Evolutionary conservation across 2,329 filamentous ascomycete species (phyloP).

Genomic region (Fusarium graminum): DNA sequence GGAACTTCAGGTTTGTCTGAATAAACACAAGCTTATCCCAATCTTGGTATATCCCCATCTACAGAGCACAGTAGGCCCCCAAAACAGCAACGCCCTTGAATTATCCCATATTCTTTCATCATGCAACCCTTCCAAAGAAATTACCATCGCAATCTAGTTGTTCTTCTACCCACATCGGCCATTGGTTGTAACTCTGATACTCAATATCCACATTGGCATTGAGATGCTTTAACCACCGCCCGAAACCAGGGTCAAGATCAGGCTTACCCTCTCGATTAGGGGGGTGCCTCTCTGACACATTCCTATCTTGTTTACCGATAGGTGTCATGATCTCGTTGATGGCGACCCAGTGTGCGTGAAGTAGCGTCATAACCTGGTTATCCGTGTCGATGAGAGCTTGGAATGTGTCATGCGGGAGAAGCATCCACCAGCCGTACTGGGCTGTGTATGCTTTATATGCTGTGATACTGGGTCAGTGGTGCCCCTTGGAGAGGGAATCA

Average conservation of each 20-base stretch:
- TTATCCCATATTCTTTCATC: not conserved
- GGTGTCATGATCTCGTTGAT: constrained; percentile 67
- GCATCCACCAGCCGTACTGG: constrained; percentile 71
- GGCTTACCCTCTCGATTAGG: constrained; percentile 39
- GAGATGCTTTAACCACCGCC: constrained; percentile 64
- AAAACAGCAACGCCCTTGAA: not conserved
- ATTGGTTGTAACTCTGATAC: constrained; percentile 62
- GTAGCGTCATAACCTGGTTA: constrained; percentile 61
- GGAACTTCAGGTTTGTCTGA: not conserved
- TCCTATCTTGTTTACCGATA: constrained; percentile 60
- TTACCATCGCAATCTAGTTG: constrained; percentile 61
- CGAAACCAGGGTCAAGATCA: constrained; percentile 59
- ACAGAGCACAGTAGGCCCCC: not conserved
- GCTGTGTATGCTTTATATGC: constrained; percentile 64
- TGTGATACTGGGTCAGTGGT: constrained; percentile 41
- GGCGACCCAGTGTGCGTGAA: constrained; percentile 68
- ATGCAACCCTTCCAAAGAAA: constrained; percentile 58
- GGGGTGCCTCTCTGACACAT: constrained; percentile 50
- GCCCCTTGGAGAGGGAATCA: not conserved
- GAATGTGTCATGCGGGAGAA: constrained; percentile 66
- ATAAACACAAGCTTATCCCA: constrained; percentile 1
- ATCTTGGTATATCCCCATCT: not conserved
- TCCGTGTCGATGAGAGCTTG: constrained; percentile 62
- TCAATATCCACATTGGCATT: constrained; percentile 62
- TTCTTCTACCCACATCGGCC: constrained; percentile 68